Base-by-base conservation (phyloP, 2,329 filamentous ascomycete species). In the Neurospora crassa region DNA sequence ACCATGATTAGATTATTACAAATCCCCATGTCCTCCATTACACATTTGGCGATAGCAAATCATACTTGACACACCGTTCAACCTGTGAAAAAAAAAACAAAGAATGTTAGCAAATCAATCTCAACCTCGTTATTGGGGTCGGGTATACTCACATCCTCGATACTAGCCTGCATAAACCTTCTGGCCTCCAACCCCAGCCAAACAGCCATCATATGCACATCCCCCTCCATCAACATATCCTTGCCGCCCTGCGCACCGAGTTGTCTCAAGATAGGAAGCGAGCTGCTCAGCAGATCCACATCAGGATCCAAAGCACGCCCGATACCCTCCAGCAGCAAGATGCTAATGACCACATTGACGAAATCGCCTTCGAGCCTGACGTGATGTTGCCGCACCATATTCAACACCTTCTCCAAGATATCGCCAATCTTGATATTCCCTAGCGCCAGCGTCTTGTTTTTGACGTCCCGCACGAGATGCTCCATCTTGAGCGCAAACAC, bases 401-500 rank as follows among this genome's bases (percentile, higher is more conserved):
- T 87, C 67, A 99, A 84, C 0, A 98, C 96, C 76, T 96, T 88
- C 77, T 96, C 94, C 40, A 99, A 82, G 24, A 99, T 94, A 76
- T 99, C 96, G 12, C 96, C 96, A 74, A 99, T 97, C 82, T 94
- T 96, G 82, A 99, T 91, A 78, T 93, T 97, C 5, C 95, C 95
- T 0, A 99, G 86, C 0, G 96, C 94, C 71, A 99, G 91, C 0
- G 96, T 99, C 59, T 90, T 88, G 75, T 90, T 92, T 84, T 98
- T 98, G 75, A 99, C 94, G 40, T 91, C 89, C 0, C 98, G 84
- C 2, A 99, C 93, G 5, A 99, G 87, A 82, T 98, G 94, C 81
- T 99, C 94, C 95, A 99, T 98, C 79, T 94, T 93, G 72, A 98
- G 84, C 0, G 95, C 94, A 78, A 98, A 99, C 0, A 98, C 88